Base-by-base conservation (phyloP, 2,329 filamentous ascomycete genomes). In the Fusarium armeniacum region DNA sequence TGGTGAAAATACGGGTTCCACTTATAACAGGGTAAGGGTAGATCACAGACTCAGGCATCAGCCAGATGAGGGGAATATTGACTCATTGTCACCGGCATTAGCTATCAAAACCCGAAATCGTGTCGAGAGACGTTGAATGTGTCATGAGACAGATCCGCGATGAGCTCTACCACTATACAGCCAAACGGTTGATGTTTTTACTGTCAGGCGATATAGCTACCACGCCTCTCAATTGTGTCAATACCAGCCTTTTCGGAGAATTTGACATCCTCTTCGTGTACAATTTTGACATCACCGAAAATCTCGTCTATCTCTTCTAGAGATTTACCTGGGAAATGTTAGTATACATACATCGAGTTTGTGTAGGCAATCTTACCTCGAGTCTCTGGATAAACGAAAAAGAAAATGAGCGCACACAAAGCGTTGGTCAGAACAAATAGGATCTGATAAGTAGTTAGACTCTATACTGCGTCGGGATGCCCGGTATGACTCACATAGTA, bases 231-330 rank as follows among this genome's bases (percentile, higher is more conserved):
- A 3, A 65, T 24, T 0, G 64, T 38, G 11, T 70, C 64, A 1
- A 73, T 35, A 0, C 63, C 65, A 18, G 18, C 36, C 18, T 74
- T 73, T 3, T 76, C 75, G 0, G 66, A 69, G 5, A 75, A 58
- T 12, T 69, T 74, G 1, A 71, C 58, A 16, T 77, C 71, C 1
- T 67, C 69, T 18, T 72, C 62, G 5, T 58, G 71, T 1, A 76
- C 62, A 8, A 75, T 68, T 46, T 77, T 75, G 47, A 81, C 76
- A 33, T 81, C 80, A 2, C 79, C 80, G 45, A 81, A 81, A 10
- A 81, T 78, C 30, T 81, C 79, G 16, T 79, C 79, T 26, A 81
- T 81, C 51, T 81, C 76, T 53, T 81, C 80, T 0, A 81, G 69
- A 0, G 80, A 81, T 77, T 81, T 81, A 1, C 80, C 79, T 79